phyloP scores from a whole-genome alignment of 2,329 filamentous ascomycete genomes.

The Phialemoniopsis sp. region DNA sequence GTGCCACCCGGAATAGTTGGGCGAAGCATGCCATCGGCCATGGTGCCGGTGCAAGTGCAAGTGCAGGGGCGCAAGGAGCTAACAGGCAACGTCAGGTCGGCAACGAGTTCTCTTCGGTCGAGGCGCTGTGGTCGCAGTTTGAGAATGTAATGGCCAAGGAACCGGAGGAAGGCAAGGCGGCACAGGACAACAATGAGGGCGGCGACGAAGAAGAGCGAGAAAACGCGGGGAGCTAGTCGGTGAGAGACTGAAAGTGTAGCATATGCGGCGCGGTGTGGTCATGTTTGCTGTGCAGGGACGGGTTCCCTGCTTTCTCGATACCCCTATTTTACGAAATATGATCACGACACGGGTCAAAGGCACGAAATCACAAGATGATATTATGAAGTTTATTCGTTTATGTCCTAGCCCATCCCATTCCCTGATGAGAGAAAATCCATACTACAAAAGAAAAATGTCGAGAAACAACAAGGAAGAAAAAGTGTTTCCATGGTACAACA shows the following conservation, averaged over 20 bases:
- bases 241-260: too few relatives aligned
- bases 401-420: constrained; percentile 5
- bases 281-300: not conserved
- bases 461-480: not conserved
- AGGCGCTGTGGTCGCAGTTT: constrained; percentile 95
- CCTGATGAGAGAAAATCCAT: constrained; percentile 5
- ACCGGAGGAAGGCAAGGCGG: constrained; percentile 25
- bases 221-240: not conserved
- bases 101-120: constrained; percentile 95
- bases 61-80: too few relatives aligned
- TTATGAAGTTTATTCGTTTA: not conserved
- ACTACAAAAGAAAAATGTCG: constrained; percentile 11
- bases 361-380: not conserved
- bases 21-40: too few relatives aligned
- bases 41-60: too few relatives aligned
- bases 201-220: constrained; percentile 6
- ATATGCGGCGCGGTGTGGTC: not conserved
- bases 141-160: constrained; percentile 90
- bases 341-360: too few relatives aligned
- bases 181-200: constrained; percentile 20
- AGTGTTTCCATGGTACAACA: too few relatives aligned
- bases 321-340: not conserved
- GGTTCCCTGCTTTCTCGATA: not conserved
- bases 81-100: constrained; percentile 79
- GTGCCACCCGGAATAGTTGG: too few relatives aligned